phyloP scores from a whole-genome alignment of 2,329 filamentous ascomycete species.

The Dactylellina leptospora region DNA sequence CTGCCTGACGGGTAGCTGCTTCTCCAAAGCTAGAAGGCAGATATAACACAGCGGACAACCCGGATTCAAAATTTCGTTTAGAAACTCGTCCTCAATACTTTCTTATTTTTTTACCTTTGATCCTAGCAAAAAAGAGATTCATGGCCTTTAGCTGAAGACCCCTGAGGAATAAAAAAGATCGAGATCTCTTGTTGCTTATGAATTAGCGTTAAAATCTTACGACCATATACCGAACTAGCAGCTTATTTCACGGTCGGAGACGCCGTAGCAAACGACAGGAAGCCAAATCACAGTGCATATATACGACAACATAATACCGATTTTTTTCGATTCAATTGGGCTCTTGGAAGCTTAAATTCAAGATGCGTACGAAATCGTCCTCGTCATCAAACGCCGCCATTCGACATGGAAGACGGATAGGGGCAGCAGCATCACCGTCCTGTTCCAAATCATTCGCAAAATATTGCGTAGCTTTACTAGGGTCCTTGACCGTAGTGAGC shows the following conservation, averaged over 20 bases:
- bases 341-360: not conserved
- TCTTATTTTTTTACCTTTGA: conserved; percentile 8
- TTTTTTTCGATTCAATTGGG: conserved; percentile 25
- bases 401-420: conserved; percentile 30
- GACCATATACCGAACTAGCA: conserved; percentile 13
- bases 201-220: conserved; percentile 22
- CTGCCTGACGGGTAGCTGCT: conserved; percentile 31
- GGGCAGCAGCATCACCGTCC: conserved; percentile 6
- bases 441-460: conserved; percentile 50
- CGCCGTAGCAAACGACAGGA: not conserved
- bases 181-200: conserved; percentile 32
- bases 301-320: too few species aligned
- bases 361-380: conserved; percentile 17
- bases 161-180: not conserved
- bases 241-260: conserved; percentile 34
- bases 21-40: conserved; percentile 30
- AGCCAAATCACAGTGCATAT: too few species aligned
- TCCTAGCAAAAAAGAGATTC: conserved; percentile 7
- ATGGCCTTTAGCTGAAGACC: conserved; percentile 7
- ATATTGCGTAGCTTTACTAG: conserved; percentile 49
- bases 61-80: conserved; percentile 21
- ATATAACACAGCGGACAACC: conserved; percentile 40
- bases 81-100: conserved; percentile 1
- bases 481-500: conserved; percentile 32
- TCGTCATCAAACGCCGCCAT: conserved; percentile 5